phyloP scores from a whole-genome alignment of 1,284 basidiomycete species.

The Rhodotorula mucilaginosa region DNA sequence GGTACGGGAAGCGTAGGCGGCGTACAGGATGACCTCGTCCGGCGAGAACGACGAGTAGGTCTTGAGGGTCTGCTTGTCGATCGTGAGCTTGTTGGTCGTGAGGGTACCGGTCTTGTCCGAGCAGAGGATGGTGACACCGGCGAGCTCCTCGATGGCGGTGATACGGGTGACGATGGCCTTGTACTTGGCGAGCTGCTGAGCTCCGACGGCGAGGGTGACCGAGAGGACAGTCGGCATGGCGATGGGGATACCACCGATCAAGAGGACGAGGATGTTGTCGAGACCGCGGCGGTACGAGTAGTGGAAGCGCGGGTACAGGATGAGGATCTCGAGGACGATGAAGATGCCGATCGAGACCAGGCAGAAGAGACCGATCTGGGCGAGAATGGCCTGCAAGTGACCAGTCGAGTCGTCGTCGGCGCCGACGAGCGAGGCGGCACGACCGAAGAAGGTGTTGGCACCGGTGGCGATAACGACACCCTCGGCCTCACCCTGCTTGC shows the following conservation, averaged over 20 bases:
- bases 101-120: conserved; percentile 97
- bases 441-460: conserved; percentile 57
- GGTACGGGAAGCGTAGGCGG: conserved; percentile 92
- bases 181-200: conserved; percentile 96
- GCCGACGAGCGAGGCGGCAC: conserved; percentile 86
- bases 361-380: conserved; percentile 94
- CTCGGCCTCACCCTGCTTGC: conserved; percentile 96
- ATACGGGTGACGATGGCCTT: conserved; percentile 98
- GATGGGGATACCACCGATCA: conserved; percentile 98
- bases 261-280: conserved; percentile 91
- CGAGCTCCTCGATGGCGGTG: conserved; percentile 94
- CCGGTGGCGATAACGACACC: conserved; percentile 95
- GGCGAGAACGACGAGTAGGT: conserved; percentile 80
- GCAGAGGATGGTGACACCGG: conserved; percentile 93
- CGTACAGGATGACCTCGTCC: conserved; percentile 86
- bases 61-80: conserved; percentile 87
- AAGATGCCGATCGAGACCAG: conserved; percentile 69
- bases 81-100: conserved; percentile 98
- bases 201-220: conserved; percentile 94
- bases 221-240: conserved; percentile 97
- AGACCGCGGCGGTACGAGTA: conserved; percentile 90
- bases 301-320: conserved; percentile 61
- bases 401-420: conserved; percentile 94
- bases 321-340: conserved; percentile 67
- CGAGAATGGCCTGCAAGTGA: conserved; percentile 96